Percentiles rank a stretch among this genome's conserved stretches.
Evolutionary conservation across 106 monocot species (phyloP).

Genomic region (Dioscorea dumetorum): DNA sequence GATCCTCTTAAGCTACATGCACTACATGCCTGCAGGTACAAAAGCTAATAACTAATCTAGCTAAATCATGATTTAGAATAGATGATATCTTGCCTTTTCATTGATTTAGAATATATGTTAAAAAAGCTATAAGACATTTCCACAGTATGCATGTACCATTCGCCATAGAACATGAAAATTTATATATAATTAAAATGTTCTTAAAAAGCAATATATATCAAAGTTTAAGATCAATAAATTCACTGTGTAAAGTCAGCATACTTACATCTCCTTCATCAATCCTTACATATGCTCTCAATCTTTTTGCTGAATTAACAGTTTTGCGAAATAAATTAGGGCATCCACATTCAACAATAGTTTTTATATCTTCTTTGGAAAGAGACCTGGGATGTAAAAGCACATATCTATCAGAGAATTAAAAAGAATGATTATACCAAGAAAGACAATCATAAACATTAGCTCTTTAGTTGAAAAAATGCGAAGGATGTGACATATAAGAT

Average conservation of each 20-base stretch:
- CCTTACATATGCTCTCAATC: constrained; percentile 66
- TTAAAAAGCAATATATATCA: no score
- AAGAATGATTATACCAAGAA: not conserved
- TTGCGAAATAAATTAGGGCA: constrained; percentile 85
- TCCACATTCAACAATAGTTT: constrained; percentile 62
- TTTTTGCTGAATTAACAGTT: constrained; percentile 88
- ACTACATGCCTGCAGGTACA: constrained; percentile 60
- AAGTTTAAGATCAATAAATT: not conserved
- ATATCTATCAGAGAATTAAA: not conserved
- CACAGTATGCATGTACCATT: no score
- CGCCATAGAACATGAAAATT: no score
- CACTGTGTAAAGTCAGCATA: not conserved
- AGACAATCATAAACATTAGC: not conserved
- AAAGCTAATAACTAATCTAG: not conserved
- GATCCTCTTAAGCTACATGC: constrained; percentile 61
- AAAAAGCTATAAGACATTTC: no score
- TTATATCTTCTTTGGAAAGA: constrained; percentile 70
- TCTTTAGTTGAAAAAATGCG: not conserved
- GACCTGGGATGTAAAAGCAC: constrained; percentile 29
- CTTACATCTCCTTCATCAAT: constrained; percentile 90
- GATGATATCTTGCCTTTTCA: not conserved
- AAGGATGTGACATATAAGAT: not conserved
- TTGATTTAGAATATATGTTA: no score
- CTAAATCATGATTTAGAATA: not conserved
- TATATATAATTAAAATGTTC: no score